Percentiles rank a stretch among this genome's conserved stretches.
phyloP scores from a whole-genome alignment of 164 flowering plant species.

The Aristolochia fimbriata region DNA sequence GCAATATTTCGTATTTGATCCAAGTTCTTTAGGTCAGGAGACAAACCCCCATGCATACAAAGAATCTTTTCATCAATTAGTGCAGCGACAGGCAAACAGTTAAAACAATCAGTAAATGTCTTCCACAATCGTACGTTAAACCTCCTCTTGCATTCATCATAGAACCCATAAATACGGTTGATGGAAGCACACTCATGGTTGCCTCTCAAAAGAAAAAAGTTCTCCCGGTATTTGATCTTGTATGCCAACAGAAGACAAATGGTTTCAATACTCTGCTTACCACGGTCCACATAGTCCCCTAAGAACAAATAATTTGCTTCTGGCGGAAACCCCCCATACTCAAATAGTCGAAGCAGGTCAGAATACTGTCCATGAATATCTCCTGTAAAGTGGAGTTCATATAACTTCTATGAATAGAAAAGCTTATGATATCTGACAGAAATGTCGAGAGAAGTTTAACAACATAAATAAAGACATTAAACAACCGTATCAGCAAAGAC shows the following conservation, averaged over 20 bases:
- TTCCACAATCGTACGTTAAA: constrained; percentile 50
- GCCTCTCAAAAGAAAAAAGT: constrained; percentile 54
- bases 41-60: constrained; percentile 62
- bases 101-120: constrained; percentile 48
- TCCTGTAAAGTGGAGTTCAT: constrained; percentile 20
- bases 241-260: constrained; percentile 54
- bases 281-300: constrained; percentile 68
- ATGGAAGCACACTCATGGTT: constrained; percentile 59
- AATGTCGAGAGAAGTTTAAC: background rate
- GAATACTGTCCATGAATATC: constrained; percentile 57
- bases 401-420: background rate
- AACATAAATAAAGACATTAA: too few relatives aligned
- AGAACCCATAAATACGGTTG: constrained; percentile 50
- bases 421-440: background rate
- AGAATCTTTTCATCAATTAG: constrained; percentile 54
- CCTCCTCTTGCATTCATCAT: constrained; percentile 60
- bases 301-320: constrained; percentile 48
- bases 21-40: constrained; percentile 44
- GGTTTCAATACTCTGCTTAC: constrained; percentile 62
- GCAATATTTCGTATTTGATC: constrained; percentile 53
- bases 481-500: too few relatives aligned
- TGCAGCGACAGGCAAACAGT: constrained; percentile 55
- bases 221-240: constrained; percentile 50
- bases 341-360: constrained; percentile 54
- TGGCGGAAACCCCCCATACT: constrained; percentile 57